Conservation (phyloP, 345 rosid genomes). For the Turnera subulata region DNA sequence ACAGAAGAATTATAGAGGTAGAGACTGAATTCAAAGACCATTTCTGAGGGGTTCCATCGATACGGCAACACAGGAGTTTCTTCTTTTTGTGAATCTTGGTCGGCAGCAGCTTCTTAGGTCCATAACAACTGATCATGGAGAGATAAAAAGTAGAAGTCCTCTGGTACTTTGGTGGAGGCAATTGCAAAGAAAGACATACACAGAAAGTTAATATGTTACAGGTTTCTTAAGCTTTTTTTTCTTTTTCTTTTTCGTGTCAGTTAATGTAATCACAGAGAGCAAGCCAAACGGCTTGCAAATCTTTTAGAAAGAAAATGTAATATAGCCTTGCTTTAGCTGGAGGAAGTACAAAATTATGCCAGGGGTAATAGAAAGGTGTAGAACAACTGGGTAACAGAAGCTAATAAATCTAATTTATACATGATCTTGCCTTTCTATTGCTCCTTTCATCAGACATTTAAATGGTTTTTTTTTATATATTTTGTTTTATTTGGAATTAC, state of each 20-base stretch:
- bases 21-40: constrained; percentile 16
- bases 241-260: neutral
- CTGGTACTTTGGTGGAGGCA: constrained; percentile 26
- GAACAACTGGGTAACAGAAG: constrained; percentile 25
- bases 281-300: constrained; percentile 15
- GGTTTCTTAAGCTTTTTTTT: constrained; percentile 17
- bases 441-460: no score
- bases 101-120: constrained; percentile 25
- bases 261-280: constrained; percentile 33
- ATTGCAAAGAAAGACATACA: constrained; percentile 26
- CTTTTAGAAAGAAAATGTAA: constrained; percentile 31
- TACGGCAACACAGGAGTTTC: no score
- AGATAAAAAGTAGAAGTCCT: constrained; percentile 18
- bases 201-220: constrained; percentile 34
- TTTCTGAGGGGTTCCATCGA: constrained; percentile 11
- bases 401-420: constrained; percentile 26
- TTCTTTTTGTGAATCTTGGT: constrained; percentile 8
- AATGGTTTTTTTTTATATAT: no score
- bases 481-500: no score
- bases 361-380: constrained; percentile 21
- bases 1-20: constrained; percentile 32
- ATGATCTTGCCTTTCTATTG: no score
- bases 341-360: constrained; percentile 5
- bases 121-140: constrained; percentile 23
- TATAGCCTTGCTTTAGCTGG: constrained; percentile 24